phyloP scores from a whole-genome alignment of 1,284 basidiomycete genomes.

The Malassezia cuniculi region DNA sequence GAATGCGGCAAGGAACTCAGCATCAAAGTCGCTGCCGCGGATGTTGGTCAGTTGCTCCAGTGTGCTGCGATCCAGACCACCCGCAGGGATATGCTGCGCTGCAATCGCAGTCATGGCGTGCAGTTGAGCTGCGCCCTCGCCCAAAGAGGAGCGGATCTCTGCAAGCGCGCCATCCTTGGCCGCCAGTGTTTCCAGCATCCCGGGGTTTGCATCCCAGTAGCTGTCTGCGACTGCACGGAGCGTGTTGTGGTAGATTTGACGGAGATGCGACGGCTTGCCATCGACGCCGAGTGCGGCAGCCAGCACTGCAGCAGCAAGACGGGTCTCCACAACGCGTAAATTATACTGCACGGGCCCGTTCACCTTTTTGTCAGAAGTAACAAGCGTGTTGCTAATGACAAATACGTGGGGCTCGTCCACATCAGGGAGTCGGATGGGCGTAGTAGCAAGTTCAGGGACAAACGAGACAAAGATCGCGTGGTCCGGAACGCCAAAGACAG shows the following conservation, averaged over 20 bases:
- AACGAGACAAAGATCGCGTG: constrained; percentile 40
- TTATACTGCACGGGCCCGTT: constrained; percentile 42
- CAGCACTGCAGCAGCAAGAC: constrained; percentile 29
- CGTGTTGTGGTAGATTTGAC: constrained; percentile 13
- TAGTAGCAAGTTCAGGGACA: constrained; percentile 21
- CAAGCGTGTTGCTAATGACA: constrained; percentile 40
- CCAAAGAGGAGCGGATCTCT: constrained; percentile 16
- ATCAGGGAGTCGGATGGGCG: constrained; percentile 21
- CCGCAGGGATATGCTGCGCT: constrained; percentile 10
- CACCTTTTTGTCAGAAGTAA: constrained; percentile 41
- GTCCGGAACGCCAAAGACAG: constrained; percentile 33
- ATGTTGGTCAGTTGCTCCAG: constrained; percentile 30
- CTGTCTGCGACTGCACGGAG: constrained; percentile 27
- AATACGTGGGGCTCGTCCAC: constrained; percentile 20
- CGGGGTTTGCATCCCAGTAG: constrained; percentile 23
- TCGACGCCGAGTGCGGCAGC: constrained; percentile 15
- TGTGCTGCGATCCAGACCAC: constrained; percentile 16
- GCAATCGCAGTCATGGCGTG: constrained; percentile 19
- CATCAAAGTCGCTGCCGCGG: constrained; percentile 21
- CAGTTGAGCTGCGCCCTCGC: constrained; percentile 31
- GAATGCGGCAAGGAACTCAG: constrained; percentile 30
- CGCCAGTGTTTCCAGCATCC: constrained; percentile 16
- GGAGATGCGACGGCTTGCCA: neutral
- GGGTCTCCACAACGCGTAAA: constrained; percentile 37
- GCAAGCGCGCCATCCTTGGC: constrained; percentile 14